Conservation (phyloP, 2,329 filamentous ascomycete species). For the Penicillium sclerotigenum region DNA sequence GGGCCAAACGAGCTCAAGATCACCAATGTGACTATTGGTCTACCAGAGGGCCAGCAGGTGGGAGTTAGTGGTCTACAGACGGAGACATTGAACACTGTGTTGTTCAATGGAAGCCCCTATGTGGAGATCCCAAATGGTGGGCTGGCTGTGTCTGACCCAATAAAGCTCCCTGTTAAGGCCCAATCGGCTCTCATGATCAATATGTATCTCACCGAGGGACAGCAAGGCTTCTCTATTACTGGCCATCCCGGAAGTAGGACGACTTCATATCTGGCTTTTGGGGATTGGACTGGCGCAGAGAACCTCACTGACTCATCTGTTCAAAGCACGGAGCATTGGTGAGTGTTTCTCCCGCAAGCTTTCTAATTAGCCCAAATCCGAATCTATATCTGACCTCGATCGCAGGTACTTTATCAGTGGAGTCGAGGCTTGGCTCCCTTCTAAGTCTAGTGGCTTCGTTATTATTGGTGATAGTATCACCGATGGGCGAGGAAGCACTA, state of each 20-base stretch:
- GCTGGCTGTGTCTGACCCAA: constrained; percentile 59
- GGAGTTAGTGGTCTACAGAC: constrained; percentile 53
- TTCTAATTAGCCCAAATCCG: background rate
- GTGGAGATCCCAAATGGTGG: constrained; percentile 56
- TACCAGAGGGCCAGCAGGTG: constrained; percentile 46
- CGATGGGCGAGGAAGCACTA: constrained; percentile 60
- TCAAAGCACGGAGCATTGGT: constrained; percentile 46
- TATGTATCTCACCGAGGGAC: constrained; percentile 57
- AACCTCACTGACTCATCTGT: constrained; percentile 44
- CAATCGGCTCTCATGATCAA: constrained; percentile 57
- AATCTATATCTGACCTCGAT: constrained; percentile 21
- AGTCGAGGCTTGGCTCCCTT: constrained; percentile 54
- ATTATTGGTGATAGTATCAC: constrained; percentile 65
- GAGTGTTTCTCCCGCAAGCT: background rate
- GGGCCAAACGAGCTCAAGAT: constrained; percentile 59
- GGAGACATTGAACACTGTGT: constrained; percentile 52
- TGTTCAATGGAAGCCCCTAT: constrained; percentile 55
- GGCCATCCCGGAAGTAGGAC: constrained; percentile 64
- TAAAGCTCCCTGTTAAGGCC: constrained; percentile 53
- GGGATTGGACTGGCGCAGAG: constrained; percentile 53
- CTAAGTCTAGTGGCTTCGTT: constrained; percentile 45
- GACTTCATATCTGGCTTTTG: constrained; percentile 57
- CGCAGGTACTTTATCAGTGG: constrained; percentile 58
- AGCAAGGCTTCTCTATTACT: constrained; percentile 57
- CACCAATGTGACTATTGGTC: constrained; percentile 56